Conservation (phyloP, 768 basidiomycete genomes). For the Fibroporia radiculosa region DNA sequence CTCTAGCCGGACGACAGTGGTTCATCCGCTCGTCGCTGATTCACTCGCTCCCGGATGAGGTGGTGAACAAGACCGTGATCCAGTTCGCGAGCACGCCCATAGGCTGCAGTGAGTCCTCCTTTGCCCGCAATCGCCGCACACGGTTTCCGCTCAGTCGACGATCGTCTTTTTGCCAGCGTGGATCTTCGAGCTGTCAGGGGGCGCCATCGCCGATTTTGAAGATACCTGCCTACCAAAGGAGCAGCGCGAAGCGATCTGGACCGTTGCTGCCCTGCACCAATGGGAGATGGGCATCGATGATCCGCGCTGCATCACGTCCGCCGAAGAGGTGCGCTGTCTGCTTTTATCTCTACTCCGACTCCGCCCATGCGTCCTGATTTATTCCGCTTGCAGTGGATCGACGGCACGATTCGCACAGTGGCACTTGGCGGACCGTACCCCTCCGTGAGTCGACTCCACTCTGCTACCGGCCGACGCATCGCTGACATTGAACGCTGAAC, state of each 20-base stretch:
- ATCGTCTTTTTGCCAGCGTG: conserved; percentile 49
- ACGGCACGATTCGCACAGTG: conserved; percentile 60
- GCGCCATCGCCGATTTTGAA: conserved; percentile 67
- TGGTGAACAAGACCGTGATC: conserved; percentile 75
- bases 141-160: neutral
- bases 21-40: conserved; percentile 85
- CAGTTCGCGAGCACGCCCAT: conserved; percentile 79
- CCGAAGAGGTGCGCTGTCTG: conserved; percentile 56
- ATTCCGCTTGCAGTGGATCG: conserved; percentile 57
- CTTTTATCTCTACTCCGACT: neutral
- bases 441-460: conserved; percentile 46
- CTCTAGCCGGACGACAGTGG: conserved; percentile 75
- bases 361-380: neutral
- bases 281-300: conserved; percentile 85
- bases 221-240: conserved; percentile 68
- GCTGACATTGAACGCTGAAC: neutral
- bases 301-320: conserved; percentile 70
- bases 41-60: conserved; percentile 76
- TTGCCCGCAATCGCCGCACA: neutral
- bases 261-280: conserved; percentile 85
- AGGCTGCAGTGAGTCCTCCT: conserved; percentile 71
- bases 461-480: neutral
- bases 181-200: conserved; percentile 88
- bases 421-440: conserved; percentile 78
- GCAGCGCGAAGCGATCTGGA: conserved; percentile 77